Conservation (phyloP, 2,329 filamentous ascomycete genomes). For the Emydomyces testavorans region DNA sequence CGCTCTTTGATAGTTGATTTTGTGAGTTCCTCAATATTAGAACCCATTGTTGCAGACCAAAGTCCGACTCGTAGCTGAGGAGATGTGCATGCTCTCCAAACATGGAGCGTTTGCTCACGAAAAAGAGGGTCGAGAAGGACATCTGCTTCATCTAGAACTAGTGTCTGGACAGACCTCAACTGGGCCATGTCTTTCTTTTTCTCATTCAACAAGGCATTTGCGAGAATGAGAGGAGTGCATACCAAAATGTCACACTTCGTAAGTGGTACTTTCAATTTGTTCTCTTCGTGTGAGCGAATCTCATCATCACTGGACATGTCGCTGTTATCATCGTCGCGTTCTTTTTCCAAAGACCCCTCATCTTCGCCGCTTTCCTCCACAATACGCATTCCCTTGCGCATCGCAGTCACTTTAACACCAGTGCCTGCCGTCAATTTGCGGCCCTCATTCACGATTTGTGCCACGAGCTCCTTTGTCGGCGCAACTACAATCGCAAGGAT, state of each 20-base stretch:
- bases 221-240: constrained; percentile 65
- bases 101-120: constrained; percentile 69
- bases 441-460: constrained; percentile 72
- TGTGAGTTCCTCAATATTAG: constrained; percentile 72
- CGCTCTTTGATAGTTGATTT: constrained; percentile 54
- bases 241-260: constrained; percentile 71
- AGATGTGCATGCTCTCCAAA: constrained; percentile 70
- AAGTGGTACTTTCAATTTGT: constrained; percentile 24
- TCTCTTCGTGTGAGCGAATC: constrained; percentile 16
- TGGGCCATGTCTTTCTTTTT: constrained; percentile 35
- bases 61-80: constrained; percentile 61
- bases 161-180: constrained; percentile 56
- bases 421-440: constrained; percentile 69
- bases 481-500: constrained; percentile 62
- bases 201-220: constrained; percentile 55
- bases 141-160: constrained; percentile 89
- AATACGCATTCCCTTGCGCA: constrained; percentile 75
- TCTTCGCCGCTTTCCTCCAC: constrained; percentile 38
- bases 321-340: constrained; percentile 25
- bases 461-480: constrained; percentile 68
- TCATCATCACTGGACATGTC: constrained; percentile 12
- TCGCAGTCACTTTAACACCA: constrained; percentile 64
- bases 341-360: constrained; percentile 29
- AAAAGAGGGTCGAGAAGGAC: constrained; percentile 87
- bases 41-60: constrained; percentile 96